These are phyloP conservation scores for Prosopis cineraria DNA, from an alignment of 306 rosid genomes.

Conservation along the genomic window DNA sequence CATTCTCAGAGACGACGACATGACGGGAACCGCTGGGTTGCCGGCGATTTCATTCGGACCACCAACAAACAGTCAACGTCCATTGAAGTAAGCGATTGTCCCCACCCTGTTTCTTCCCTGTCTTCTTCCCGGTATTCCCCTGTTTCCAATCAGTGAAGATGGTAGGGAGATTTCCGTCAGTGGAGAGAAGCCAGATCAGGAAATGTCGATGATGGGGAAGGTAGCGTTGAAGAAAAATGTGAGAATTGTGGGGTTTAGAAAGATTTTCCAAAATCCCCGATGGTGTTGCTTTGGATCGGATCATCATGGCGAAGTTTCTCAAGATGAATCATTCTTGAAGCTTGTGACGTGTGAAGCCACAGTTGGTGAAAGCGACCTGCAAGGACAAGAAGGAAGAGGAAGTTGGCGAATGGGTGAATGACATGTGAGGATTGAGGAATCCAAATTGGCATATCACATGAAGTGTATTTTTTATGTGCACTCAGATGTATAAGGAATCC, in stretches of 20 bases:
- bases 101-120: too few species aligned
- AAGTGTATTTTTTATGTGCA: too few species aligned
- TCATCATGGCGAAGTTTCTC: slow-evolving; percentile 67
- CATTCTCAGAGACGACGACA: too few species aligned
- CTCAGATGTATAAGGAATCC: too few species aligned
- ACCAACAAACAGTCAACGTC: too few species aligned
- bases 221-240: slow-evolving; percentile 53
- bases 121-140: too few species aligned
- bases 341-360: slow-evolving; percentile 67
- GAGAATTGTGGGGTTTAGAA: slow-evolving; percentile 52
- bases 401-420: slow-evolving; percentile 2
- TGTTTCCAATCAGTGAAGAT: slow-evolving; percentile 74
- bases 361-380: slow-evolving; percentile 49
- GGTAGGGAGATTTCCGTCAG: slow-evolving; percentile 57
- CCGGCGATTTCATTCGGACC: too few species aligned
- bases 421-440: too few species aligned
- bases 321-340: slow-evolving; percentile 50
- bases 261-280: slow-evolving; percentile 64
- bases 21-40: too few species aligned
- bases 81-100: too few species aligned
- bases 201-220: slow-evolving; percentile 63
- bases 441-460: too few species aligned
- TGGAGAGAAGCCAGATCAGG: slow-evolving; percentile 64
- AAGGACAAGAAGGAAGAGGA: slow-evolving; percentile 54
- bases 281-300: slow-evolving; percentile 58